Evolutionary conservation across 495 filamentous ascomycete species (phyloP).

Genomic region (Xylaria acuta): DNA sequence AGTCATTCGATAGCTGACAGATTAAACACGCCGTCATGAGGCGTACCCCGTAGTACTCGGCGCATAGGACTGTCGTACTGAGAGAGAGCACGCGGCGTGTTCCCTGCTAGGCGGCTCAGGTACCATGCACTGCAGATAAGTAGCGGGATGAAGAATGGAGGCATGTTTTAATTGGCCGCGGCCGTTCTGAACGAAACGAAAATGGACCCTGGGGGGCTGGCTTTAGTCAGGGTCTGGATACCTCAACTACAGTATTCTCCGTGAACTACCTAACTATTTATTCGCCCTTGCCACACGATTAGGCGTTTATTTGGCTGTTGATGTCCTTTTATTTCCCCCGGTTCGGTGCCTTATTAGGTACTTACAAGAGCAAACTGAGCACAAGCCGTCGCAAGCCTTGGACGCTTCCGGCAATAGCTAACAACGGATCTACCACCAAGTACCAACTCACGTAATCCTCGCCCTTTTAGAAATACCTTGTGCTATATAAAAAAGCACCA

Average conservation of each 20-base stretch:
- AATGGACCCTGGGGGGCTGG: neutral
- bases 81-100: neutral
- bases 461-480: neutral
- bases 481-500: neutral
- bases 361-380: neutral
- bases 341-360: neutral
- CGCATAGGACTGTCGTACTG: neutral
- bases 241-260: neutral
- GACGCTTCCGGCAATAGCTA: slow-evolving; percentile 9
- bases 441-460: neutral
- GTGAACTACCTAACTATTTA: neutral
- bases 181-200: neutral
- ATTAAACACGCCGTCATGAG: neutral
- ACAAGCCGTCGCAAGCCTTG: neutral
- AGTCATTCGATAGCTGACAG: neutral
- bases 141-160: neutral
- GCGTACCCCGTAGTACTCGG: neutral
- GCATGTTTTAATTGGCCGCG: neutral
- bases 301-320: neutral
- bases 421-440: neutral
- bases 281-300: neutral
- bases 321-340: neutral
- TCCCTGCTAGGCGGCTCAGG: neutral
- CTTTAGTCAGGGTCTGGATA: neutral
- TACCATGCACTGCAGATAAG: neutral